These are phyloP conservation scores for Coniochaeta sp. DNA, from an alignment of 2,329 filamentous ascomycete genomes.

Conservation along the genomic window DNA sequence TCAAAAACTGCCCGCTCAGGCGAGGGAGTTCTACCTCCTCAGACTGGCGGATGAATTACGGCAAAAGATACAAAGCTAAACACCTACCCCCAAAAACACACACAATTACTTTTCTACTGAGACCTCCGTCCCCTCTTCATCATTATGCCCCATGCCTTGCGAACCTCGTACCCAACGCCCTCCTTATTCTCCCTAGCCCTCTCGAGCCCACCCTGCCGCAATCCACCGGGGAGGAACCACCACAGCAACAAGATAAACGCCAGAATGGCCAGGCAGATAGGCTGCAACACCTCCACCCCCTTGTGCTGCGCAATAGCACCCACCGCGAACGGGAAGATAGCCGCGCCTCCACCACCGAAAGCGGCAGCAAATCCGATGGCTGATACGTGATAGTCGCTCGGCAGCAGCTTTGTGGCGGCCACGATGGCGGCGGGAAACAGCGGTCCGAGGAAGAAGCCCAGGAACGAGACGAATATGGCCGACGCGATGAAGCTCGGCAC, in stretches of 20 bases:
- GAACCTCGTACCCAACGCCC: not conserved
- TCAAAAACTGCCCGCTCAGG: constrained; percentile 55
- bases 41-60: constrained; percentile 63
- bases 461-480: constrained; percentile 61
- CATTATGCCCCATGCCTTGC: not conserved
- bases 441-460: constrained; percentile 76
- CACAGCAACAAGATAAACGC: constrained; percentile 36
- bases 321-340: constrained; percentile 58
- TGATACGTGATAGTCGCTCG: constrained; percentile 64
- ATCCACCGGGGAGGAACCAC: constrained; percentile 30
- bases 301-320: constrained; percentile 56
- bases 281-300: constrained; percentile 50
- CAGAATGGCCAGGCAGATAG: constrained; percentile 45
- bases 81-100: not conserved
- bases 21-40: constrained; percentile 68
- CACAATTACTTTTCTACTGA: not conserved
- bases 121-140: not conserved
- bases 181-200: constrained; percentile 2
- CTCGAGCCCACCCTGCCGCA: constrained; percentile 1
- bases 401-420: constrained; percentile 61
- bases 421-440: constrained; percentile 69
- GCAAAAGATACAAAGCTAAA: not conserved
- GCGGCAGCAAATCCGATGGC: constrained; percentile 73
- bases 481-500: constrained; percentile 72
- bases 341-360: constrained; percentile 66